These are phyloP conservation scores for Cardamine resedifolia DNA, from an alignment of 345 rosid genomes.

Conservation along the genomic window DNA sequence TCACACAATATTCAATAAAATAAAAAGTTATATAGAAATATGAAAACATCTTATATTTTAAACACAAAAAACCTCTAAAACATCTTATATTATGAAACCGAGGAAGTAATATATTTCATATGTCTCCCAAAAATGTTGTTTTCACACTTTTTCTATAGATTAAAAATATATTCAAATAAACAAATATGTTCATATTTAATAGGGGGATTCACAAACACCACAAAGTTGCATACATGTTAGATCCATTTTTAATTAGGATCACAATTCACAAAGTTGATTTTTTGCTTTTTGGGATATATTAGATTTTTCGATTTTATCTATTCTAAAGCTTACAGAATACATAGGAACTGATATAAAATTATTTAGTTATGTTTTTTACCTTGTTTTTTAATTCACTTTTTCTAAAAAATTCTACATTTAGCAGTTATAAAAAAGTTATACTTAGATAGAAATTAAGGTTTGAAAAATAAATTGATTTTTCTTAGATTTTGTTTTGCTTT, in stretches of 20 bases:
- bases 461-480: too few species aligned
- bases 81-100: too few species aligned
- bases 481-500: too few species aligned
- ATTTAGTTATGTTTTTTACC: neutral
- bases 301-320: neutral
- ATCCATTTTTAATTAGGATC: neutral
- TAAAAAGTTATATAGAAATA: too few species aligned
- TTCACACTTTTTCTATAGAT: neutral
- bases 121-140: neutral
- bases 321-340: neutral
- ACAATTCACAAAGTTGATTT: neutral
- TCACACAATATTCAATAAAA: too few species aligned
- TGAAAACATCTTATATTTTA: too few species aligned
- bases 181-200: neutral
- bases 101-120: neutral
- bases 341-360: neutral
- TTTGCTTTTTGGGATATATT: too few species aligned
- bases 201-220: neutral
- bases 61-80: too few species aligned
- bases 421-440: neutral
- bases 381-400: neutral
- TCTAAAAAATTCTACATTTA: neutral
- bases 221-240: neutral
- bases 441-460: neutral
- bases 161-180: neutral